A percentile compares a stretch with the other conserved stretches of the same genome.
Conservation (phyloP, 345 rosid genomes). For the Pugionium dolabratum region DNA sequence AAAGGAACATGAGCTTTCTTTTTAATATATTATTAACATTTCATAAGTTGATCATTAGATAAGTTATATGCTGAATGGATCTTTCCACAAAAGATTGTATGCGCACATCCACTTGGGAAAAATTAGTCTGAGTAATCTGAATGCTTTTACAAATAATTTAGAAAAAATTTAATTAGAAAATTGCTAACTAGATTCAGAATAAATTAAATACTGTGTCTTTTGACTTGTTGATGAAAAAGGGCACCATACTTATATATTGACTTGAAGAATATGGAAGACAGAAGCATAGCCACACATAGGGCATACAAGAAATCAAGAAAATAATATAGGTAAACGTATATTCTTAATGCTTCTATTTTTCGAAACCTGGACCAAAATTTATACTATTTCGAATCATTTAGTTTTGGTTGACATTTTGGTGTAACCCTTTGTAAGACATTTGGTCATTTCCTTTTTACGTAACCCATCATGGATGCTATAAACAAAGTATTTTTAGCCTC, state of each 20-base stretch:
- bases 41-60: too few relatives aligned
- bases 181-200: too few relatives aligned
- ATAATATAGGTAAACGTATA: conserved; percentile 7
- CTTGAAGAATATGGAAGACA: conserved; percentile 18
- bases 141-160: too few relatives aligned
- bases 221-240: not conserved
- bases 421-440: not conserved
- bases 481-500: too few relatives aligned
- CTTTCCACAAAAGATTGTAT: too few relatives aligned
- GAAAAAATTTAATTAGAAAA: too few relatives aligned
- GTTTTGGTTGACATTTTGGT: conserved; percentile 14
- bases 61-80: too few relatives aligned
- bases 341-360: conserved; percentile 14
- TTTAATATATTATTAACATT: too few relatives aligned
- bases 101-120: too few relatives aligned
- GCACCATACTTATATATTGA: not conserved
- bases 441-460: not conserved
- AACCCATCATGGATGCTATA: not conserved
- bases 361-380: conserved; percentile 25
- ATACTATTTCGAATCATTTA: conserved; percentile 16
- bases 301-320: not conserved
- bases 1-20: too few relatives aligned
- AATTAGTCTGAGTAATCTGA: too few relatives aligned
- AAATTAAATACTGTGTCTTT: too few relatives aligned
- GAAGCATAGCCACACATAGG: conserved; percentile 32